Evolutionary conservation across 495 filamentous ascomycete genomes (phyloP).

Genomic region (Schizothecium vesticola): DNA sequence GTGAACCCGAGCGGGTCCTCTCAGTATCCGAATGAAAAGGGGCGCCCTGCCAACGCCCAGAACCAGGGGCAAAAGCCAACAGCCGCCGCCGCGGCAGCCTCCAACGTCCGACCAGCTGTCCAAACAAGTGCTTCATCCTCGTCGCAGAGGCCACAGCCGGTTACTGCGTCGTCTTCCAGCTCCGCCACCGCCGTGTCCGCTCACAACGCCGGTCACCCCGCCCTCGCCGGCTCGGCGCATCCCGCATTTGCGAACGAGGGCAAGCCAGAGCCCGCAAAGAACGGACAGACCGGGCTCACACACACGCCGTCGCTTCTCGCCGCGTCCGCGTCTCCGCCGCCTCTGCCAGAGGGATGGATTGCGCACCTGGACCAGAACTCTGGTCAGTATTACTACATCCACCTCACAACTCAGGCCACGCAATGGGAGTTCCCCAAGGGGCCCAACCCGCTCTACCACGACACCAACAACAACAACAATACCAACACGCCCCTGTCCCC

Average conservation of each 20-base stretch:
- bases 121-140: constrained; percentile 30
- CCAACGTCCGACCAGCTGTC: constrained; percentile 4
- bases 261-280: constrained; percentile 36
- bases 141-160: constrained; percentile 10
- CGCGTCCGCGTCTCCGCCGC: constrained; percentile 77
- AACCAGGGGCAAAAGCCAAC: constrained; percentile 29
- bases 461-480: constrained; percentile 66
- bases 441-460: constrained; percentile 75
- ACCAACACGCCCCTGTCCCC: constrained; percentile 71
- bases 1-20: constrained; percentile 50
- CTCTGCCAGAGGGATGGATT: constrained; percentile 96
- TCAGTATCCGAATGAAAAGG: constrained; percentile 77
- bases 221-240: constrained; percentile 65
- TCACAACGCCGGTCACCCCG: constrained; percentile 63
- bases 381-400: constrained; percentile 98
- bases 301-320: constrained; percentile 48
- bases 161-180: constrained; percentile 34
- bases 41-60: constrained; percentile 39
- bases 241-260: constrained; percentile 41
- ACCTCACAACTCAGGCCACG: constrained; percentile 89
- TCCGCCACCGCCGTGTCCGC: constrained; percentile 36
- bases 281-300: constrained; percentile 37
- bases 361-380: constrained; percentile 92
- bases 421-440: constrained; percentile 99
- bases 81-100: constrained; percentile 6